Percentiles rank a stretch among this genome's conserved stretches.
Evolutionary conservation across 2,329 filamentous ascomycete genomes (phyloP).

Genomic region (Sporothrix dimorphospora): DNA sequence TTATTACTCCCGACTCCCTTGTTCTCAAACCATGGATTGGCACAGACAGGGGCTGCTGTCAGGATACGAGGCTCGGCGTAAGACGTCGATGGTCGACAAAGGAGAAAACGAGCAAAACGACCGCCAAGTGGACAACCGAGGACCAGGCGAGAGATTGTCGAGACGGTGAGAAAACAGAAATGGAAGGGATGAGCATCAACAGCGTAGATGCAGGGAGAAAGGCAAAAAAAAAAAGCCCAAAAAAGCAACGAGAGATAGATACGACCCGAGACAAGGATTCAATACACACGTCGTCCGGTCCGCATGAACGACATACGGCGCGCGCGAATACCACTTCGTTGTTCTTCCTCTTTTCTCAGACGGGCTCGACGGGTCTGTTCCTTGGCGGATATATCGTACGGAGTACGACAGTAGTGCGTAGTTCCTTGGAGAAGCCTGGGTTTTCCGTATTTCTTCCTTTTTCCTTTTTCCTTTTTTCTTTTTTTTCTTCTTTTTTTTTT

Average conservation of each 20-base stretch:
- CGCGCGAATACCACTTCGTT: not conserved
- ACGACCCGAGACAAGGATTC: not conserved
- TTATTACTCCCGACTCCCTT: not conserved
- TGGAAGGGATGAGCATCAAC: not conserved
- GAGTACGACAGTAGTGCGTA: not conserved
- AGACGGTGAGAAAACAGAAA: not conserved
- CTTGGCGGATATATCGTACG: not conserved
- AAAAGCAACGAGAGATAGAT: not conserved
- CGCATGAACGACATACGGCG: not conserved
- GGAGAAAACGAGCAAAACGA: not conserved
- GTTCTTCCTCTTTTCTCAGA: not conserved
- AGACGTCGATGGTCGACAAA: not conserved
- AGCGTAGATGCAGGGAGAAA: not conserved
- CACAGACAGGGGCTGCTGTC: not conserved
- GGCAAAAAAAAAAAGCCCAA: not conserved
- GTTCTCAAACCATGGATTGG: not conserved
- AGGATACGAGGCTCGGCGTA: not conserved
- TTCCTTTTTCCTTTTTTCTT: not conserved
- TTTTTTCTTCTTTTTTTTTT: not conserved
- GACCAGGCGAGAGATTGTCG: not conserved
- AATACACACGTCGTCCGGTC: not conserved
- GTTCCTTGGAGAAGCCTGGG: not conserved
- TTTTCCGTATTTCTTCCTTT: not conserved
- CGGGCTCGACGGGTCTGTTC: not conserved
- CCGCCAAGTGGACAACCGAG: not conserved